Evolutionary conservation across 352 stramenopile genomes (phyloP).

Genomic region (Pythium diclinum): DNA sequence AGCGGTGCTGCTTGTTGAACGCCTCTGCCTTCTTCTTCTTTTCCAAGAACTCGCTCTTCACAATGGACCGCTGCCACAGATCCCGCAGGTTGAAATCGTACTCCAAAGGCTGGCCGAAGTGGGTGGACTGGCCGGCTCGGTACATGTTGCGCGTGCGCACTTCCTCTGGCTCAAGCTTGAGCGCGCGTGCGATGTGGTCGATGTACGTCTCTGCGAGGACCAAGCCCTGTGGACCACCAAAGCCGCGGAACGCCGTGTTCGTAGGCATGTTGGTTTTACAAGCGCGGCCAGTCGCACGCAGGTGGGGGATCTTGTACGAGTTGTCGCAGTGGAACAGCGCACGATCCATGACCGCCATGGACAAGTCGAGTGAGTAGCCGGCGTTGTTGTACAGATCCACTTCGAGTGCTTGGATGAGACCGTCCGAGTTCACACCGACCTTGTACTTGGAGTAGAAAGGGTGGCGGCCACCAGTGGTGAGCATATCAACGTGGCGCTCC

Average conservation of each 20-base stretch:
- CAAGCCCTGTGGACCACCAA: slow-evolving; percentile 93
- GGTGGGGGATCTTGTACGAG: slow-evolving; percentile 91
- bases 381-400: slow-evolving; percentile 94
- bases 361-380: slow-evolving; percentile 94
- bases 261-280: slow-evolving; percentile 94
- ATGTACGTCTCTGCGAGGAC: slow-evolving; percentile 93
- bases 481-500: slow-evolving; percentile 95
- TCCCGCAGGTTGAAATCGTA: slow-evolving; percentile 90
- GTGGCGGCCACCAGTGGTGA: slow-evolving; percentile 90
- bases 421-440: slow-evolving; percentile 78
- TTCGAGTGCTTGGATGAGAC: slow-evolving; percentile 88
- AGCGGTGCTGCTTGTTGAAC: slow-evolving; percentile 92
- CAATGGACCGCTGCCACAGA: slow-evolving; percentile 77
- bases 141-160: slow-evolving; percentile 93
- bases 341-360: slow-evolving; percentile 91
- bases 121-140: slow-evolving; percentile 80
- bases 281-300: slow-evolving; percentile 83
- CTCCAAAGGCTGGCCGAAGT: slow-evolving; percentile 91
- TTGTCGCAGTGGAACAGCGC: slow-evolving; percentile 96
- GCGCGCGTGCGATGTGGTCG: slow-evolving; percentile 90
- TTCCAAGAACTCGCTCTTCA: slow-evolving; percentile 63
- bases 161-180: slow-evolving; percentile 64
- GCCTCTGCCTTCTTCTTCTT: slow-evolving; percentile 63
- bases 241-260: slow-evolving; percentile 95
- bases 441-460: slow-evolving; percentile 94